A percentile compares a stretch with the other conserved stretches of the same genome.
These are phyloP conservation scores for Euphorbia peplus DNA, from an alignment of 345 rosid genomes.

Conservation along the genomic window DNA sequence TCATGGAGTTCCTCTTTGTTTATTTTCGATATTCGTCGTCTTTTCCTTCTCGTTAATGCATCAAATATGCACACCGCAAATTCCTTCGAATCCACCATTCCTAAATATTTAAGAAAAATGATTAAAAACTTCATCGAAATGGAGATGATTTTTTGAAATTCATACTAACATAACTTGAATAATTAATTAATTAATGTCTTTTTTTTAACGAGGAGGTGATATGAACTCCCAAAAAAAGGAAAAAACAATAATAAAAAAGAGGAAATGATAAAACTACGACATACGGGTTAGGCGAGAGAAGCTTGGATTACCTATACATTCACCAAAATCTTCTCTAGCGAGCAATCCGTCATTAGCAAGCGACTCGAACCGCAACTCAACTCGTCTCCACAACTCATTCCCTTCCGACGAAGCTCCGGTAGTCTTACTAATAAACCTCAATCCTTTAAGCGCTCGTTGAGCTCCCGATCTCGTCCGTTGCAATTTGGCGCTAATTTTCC, in stretches of 20 bases:
- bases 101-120: conserved; percentile 21
- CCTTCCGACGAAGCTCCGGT: conserved; percentile 37
- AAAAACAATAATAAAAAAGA: too few relatives aligned
- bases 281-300: too few relatives aligned
- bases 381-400: conserved; percentile 67
- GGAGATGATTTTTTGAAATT: too few relatives aligned
- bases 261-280: too few relatives aligned
- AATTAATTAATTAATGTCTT: too few relatives aligned
- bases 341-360: conserved; percentile 67
- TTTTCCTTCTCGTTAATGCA: conserved; percentile 59
- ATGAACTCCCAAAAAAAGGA: too few relatives aligned
- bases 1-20: conserved; percentile 74
- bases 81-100: conserved; percentile 90
- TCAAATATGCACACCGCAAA: conserved; percentile 82
- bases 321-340: conserved; percentile 81
- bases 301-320: conserved; percentile 63
- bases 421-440: conserved; percentile 64
- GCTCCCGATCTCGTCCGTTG: conserved; percentile 70
- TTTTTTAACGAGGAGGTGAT: too few relatives aligned
- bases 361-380: conserved; percentile 54
- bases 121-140: too few relatives aligned
- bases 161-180: too few relatives aligned
- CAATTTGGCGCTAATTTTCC: conserved; percentile 54
- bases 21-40: conserved; percentile 56
- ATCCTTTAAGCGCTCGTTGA: conserved; percentile 70